These are phyloP conservation scores for Henckelia pumila DNA, from an alignment of 257 asterid genomes.

Conservation along the genomic window DNA sequence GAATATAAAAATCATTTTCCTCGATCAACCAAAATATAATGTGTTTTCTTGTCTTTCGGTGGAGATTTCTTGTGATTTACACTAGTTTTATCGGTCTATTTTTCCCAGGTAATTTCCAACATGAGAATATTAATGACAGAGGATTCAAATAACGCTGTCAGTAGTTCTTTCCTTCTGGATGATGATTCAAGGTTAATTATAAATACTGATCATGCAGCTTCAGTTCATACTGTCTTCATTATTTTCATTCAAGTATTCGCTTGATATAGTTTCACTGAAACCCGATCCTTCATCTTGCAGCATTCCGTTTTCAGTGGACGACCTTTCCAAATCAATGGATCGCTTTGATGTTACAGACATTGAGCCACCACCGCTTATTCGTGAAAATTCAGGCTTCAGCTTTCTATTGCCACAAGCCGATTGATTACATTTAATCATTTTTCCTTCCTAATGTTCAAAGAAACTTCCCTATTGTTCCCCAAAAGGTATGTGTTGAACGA, in stretches of 20 bases:
- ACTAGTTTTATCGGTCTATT: not conserved
- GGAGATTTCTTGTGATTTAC: not conserved
- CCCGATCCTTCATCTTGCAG: slow-evolving; percentile 45
- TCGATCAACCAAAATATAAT: not conserved
- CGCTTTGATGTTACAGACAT: slow-evolving; percentile 78
- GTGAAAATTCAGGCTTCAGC: slow-evolving; percentile 97
- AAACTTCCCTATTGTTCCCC: slow-evolving; percentile 21
- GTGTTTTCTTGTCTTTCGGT: not conserved
- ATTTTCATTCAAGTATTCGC: not conserved
- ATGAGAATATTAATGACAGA: slow-evolving; percentile 94
- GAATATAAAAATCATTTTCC: not conserved
- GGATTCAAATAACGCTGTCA: slow-evolving; percentile 95
- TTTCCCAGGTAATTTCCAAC: slow-evolving; percentile 72
- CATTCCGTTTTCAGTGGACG: slow-evolving; percentile 98
- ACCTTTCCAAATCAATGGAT: slow-evolving; percentile 93
- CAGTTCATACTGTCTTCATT: slow-evolving; percentile 4
- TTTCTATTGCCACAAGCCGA: slow-evolving; percentile 76
- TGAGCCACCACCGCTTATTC: slow-evolving; percentile 97
- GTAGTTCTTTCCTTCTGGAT: slow-evolving; percentile 95
- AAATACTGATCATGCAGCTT: slow-evolving; percentile 16
- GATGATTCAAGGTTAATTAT: slow-evolving; percentile 88
- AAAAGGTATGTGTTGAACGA: slow-evolving; percentile 24
- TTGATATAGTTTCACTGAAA: not conserved
- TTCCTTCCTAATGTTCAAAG: slow-evolving; percentile 18
- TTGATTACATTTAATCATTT: slow-evolving; percentile 26